These are phyloP conservation scores for Aspergillus persii DNA, from an alignment of 2,329 filamentous ascomycete species.

Conservation along the genomic window DNA sequence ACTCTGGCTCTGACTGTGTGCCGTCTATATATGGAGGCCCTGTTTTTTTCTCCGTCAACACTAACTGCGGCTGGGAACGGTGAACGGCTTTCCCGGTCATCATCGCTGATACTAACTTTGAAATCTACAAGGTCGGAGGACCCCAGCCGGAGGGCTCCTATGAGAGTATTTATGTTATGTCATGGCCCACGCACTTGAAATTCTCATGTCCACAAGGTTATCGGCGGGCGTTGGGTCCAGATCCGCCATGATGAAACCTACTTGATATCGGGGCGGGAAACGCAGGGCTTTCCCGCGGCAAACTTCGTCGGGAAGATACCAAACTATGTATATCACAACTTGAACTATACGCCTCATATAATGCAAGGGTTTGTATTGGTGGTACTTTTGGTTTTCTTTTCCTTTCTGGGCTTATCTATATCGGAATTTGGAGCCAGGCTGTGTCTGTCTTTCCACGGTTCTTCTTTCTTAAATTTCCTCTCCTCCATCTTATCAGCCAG, in stretches of 20 bases:
- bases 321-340: conserved; percentile 32
- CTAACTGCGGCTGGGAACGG: conserved; percentile 13
- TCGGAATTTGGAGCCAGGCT: conserved; percentile 1
- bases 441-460: not conserved
- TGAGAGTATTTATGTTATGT: conserved; percentile 23
- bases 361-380: conserved; percentile 15
- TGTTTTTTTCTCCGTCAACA: conserved; percentile 21
- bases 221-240: conserved; percentile 29
- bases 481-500: not conserved
- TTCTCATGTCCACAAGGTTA: conserved; percentile 27
- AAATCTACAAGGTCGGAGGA: conserved; percentile 14
- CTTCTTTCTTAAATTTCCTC: not conserved
- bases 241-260: conserved; percentile 21
- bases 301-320: conserved; percentile 23
- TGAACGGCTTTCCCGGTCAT: conserved; percentile 20
- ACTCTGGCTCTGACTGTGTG: not conserved
- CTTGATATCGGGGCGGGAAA: conserved; percentile 32
- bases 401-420: conserved; percentile 4
- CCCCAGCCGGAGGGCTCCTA: not conserved
- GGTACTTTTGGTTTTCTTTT: conserved; percentile 3
- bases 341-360: conserved; percentile 23
- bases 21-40: conserved; percentile 6
- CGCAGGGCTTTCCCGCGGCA: conserved; percentile 34
- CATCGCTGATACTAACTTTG: conserved; percentile 19
- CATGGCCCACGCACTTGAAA: conserved; percentile 20